Percentiles rank a stretch among this genome's conserved stretches.
Conservation (phyloP, 2,329 filamentous ascomycete species). For the Arthrinium phaeospermum region DNA sequence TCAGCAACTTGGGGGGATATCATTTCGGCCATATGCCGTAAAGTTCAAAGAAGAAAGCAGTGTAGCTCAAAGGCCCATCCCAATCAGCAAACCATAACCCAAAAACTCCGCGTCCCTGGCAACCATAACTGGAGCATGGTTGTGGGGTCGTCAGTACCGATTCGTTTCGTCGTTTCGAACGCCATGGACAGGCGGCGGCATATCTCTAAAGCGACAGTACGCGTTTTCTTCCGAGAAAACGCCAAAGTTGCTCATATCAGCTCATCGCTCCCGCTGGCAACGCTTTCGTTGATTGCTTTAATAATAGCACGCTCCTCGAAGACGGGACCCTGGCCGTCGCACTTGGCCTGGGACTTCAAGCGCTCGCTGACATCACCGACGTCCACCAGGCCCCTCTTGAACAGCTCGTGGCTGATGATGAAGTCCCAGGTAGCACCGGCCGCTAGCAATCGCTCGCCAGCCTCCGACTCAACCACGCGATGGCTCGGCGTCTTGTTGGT, state of each 20-base stretch:
- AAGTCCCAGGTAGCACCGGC: constrained; percentile 87
- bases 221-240: neutral
- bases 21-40: constrained; percentile 8
- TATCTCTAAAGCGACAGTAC: neutral
- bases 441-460: constrained; percentile 72
- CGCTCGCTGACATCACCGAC: constrained; percentile 80
- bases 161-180: constrained; percentile 5
- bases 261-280: constrained; percentile 78
- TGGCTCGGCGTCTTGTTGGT: constrained; percentile 69
- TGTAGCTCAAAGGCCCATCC: constrained; percentile 3
- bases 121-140: neutral
- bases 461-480: constrained; percentile 69
- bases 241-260: constrained; percentile 55
- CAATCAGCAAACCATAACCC: neutral
- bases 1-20: constrained; percentile 9
- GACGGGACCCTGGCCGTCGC: constrained; percentile 86
- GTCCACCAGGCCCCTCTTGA: constrained; percentile 78
- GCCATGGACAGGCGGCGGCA: neutral
- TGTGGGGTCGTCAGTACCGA: neutral
- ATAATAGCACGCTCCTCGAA: constrained; percentile 80
- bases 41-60: neutral
- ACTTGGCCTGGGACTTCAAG: constrained; percentile 76
- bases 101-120: neutral
- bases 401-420: constrained; percentile 81
- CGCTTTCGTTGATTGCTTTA: constrained; percentile 78